These are phyloP conservation scores for Fusarium ambrosium DNA, from an alignment of 2,329 filamentous ascomycete species.

Conservation along the genomic window DNA sequence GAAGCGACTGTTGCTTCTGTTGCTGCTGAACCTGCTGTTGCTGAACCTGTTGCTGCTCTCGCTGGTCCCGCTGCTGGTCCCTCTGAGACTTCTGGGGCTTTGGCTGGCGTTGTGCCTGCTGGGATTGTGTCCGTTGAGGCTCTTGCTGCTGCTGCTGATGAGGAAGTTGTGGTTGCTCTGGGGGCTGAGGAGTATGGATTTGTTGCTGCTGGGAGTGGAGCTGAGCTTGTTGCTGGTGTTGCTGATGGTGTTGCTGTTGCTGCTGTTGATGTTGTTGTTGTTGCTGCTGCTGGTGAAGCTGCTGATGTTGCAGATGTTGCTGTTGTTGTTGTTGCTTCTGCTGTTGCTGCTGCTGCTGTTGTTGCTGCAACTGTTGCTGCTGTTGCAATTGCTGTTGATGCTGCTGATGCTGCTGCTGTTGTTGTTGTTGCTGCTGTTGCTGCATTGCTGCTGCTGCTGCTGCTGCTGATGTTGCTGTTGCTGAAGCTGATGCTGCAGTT, in stretches of 20 bases:
- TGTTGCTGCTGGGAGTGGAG: constrained; percentile 44
- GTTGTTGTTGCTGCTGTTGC: constrained; percentile 47
- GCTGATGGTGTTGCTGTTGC: constrained; percentile 48
- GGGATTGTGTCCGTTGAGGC: constrained; percentile 24
- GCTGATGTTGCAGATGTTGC: constrained; percentile 48
- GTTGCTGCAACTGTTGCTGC: constrained; percentile 52
- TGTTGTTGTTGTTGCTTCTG: constrained; percentile 48
- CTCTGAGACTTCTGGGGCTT: constrained; percentile 47
- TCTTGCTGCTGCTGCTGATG: constrained; percentile 47
- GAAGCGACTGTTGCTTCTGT: constrained; percentile 51
- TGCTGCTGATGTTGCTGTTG: constrained; percentile 49
- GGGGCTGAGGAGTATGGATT: constrained; percentile 49
- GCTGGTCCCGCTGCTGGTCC: constrained; percentile 46
- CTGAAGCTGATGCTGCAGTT: constrained; percentile 47
- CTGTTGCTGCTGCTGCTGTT: constrained; percentile 50
- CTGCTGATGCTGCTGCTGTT: constrained; percentile 37
- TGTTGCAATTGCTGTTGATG: constrained; percentile 43
- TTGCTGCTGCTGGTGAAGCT: constrained; percentile 48
- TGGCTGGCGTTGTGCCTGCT: constrained; percentile 48
- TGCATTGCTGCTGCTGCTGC: constrained; percentile 48
- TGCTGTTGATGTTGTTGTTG: constrained; percentile 41
- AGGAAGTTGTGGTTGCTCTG: constrained; percentile 52
- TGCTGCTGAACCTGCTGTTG: constrained; percentile 47
- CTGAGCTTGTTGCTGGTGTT: constrained; percentile 47
- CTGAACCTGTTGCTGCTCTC: constrained; percentile 43